Percentiles rank a stretch among this genome's conserved stretches.
These are phyloP conservation scores for Halophytophthora polymorphica DNA, from an alignment of 352 stramenopile genomes.

Conservation along the genomic window DNA sequence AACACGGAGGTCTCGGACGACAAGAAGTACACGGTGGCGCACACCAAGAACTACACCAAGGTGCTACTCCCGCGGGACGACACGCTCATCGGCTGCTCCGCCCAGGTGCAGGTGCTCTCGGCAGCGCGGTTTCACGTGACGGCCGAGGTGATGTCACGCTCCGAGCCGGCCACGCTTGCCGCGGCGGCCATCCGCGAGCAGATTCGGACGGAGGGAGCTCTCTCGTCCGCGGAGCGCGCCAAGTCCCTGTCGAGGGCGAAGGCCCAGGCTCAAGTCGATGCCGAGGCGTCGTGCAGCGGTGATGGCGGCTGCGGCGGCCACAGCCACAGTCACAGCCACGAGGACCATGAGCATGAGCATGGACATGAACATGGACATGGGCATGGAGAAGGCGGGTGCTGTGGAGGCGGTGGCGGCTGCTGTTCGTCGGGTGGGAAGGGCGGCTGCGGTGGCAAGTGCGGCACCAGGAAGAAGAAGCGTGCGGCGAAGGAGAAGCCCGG, in stretches of 20 bases:
- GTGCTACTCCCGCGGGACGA: conserved; percentile 80
- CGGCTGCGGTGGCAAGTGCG: conserved; percentile 28
- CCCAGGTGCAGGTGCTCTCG: conserved; percentile 52
- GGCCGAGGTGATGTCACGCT: conserved; percentile 52
- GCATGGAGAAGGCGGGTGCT: conserved; percentile 26
- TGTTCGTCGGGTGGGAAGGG: conserved; percentile 28
- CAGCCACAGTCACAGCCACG: conserved; percentile 13
- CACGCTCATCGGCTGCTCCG: conserved; percentile 68
- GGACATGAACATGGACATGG: conserved; percentile 15
- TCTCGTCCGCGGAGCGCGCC: conserved; percentile 25
- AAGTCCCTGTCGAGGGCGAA: conserved; percentile 32
- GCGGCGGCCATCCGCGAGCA: conserved; percentile 50
- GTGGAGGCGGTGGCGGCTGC: conserved; percentile 27
- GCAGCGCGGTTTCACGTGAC: conserved; percentile 76
- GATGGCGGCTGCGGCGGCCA: conserved; percentile 27
- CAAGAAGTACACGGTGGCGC: conserved; percentile 72
- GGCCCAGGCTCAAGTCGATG: neutral
- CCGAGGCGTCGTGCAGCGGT: conserved; percentile 18
- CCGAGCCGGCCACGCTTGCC: conserved; percentile 45
- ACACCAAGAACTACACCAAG: conserved; percentile 94
- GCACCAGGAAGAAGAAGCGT: conserved; percentile 35
- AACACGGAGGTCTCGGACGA: conserved; percentile 85
- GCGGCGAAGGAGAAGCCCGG: conserved; percentile 9
- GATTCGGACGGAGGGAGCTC: conserved; percentile 37
- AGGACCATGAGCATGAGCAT: conserved; percentile 19